Evolutionary conservation across 495 filamentous ascomycete species (phyloP).

Genomic region (Thermothielavioides terrestris): DNA sequence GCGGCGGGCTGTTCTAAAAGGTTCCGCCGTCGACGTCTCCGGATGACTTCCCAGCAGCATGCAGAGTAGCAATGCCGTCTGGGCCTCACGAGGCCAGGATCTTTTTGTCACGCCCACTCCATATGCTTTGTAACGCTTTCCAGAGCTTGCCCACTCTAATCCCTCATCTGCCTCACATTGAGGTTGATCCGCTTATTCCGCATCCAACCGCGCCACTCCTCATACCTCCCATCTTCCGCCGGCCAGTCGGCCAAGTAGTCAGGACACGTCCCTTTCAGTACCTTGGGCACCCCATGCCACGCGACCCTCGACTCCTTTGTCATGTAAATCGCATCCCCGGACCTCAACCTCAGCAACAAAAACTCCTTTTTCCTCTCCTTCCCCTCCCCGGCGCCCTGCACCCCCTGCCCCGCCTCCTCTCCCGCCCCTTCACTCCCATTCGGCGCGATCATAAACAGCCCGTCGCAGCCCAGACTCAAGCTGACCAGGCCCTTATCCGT

Average conservation of each 20-base stretch:
- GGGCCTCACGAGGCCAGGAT: no score
- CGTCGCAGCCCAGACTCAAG: conserved; percentile 81
- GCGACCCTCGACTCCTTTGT: conserved; percentile 68
- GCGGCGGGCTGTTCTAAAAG: no score
- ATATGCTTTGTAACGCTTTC: no score
- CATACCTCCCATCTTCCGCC: conserved; percentile 41
- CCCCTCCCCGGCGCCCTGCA: background rate
- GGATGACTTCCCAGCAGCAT: no score
- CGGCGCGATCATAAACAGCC: conserved; percentile 61
- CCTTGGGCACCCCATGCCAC: conserved; percentile 89
- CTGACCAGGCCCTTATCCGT: conserved; percentile 67
- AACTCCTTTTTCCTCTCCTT: conserved; percentile 30
- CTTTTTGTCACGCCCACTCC: no score
- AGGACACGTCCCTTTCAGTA: conserved; percentile 70
- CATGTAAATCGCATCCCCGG: conserved; percentile 81
- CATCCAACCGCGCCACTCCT: conserved; percentile 79
- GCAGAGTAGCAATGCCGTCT: no score
- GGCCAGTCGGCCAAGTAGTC: conserved; percentile 70
- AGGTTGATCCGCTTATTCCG: conserved; percentile 74
- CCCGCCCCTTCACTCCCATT: conserved; percentile 36
- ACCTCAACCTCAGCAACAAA: conserved; percentile 58
- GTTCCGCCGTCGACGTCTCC: no score
- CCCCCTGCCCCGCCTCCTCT: conserved; percentile 20
- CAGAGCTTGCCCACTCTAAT: conserved; percentile 19
- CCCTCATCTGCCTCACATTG: conserved; percentile 86